Evolutionary conservation across 148 eudicot species (phyloP).

Genomic region (Vaccinium corymbosum): DNA sequence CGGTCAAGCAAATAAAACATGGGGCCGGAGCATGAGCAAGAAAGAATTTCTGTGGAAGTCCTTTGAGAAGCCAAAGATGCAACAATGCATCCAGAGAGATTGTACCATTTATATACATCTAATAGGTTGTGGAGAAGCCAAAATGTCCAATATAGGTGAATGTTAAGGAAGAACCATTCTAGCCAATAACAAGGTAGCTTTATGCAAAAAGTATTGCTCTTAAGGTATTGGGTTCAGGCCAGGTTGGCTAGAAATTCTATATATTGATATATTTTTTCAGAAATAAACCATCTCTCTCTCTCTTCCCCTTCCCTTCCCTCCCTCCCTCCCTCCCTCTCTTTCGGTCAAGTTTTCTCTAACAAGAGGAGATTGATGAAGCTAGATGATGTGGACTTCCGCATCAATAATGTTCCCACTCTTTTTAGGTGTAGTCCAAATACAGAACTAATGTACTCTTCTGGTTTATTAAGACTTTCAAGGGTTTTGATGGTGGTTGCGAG

Average conservation of each 20-base stretch:
- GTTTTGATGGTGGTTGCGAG: neutral
- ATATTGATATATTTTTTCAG: neutral
- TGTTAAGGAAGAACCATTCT: neutral
- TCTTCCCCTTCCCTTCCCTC: neutral
- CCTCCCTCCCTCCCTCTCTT: neutral
- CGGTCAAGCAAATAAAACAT: neutral
- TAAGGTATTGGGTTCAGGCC: neutral
- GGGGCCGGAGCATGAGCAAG: neutral
- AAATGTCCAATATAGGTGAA: neutral
- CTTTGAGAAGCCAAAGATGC: neutral
- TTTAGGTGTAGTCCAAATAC: neutral
- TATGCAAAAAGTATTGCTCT: neutral
- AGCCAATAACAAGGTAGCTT: neutral
- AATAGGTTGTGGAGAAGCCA: neutral
- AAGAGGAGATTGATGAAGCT: neutral
- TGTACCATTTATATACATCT: neutral
- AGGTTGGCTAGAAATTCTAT: neutral
- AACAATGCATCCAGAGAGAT: neutral
- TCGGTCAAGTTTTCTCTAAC: neutral
- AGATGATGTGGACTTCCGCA: neutral
- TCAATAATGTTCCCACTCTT: neutral
- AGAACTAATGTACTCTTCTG: neutral
- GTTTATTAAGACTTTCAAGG: neutral
- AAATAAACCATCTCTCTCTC: neutral
- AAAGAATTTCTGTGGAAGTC: neutral